These are phyloP conservation scores for Pestalotiopsis sp. DNA, from an alignment of 2,329 filamentous ascomycete genomes.

Conservation along the genomic window DNA sequence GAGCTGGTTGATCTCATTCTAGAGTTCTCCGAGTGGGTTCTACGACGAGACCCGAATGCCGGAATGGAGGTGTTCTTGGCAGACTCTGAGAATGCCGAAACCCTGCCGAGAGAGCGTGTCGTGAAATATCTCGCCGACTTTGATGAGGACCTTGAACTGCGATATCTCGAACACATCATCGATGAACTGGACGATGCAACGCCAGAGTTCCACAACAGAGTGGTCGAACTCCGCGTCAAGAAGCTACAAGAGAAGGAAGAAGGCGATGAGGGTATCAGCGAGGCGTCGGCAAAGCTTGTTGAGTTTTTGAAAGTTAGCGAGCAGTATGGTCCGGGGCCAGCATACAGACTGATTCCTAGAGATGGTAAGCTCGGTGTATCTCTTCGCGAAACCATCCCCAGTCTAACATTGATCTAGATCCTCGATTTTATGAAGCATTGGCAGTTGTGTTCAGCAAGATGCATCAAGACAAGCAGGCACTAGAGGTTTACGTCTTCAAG, in stretches of 20 bases:
- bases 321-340: conserved; percentile 79
- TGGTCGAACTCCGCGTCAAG: conserved; percentile 72
- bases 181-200: conserved; percentile 82
- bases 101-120: conserved; percentile 76
- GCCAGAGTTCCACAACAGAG: conserved; percentile 82
- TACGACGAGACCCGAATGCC: conserved; percentile 70
- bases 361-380: conserved; percentile 63
- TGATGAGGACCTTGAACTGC: conserved; percentile 71
- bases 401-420: conserved; percentile 55
- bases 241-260: conserved; percentile 46
- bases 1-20: conserved; percentile 89
- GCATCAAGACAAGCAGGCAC: conserved; percentile 90
- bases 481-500: conserved; percentile 98
- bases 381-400: neutral
- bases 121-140: conserved; percentile 73
- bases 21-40: conserved; percentile 88
- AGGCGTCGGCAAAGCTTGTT: conserved; percentile 67
- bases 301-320: conserved; percentile 74
- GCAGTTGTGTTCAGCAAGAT: conserved; percentile 93
- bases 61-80: conserved; percentile 94
- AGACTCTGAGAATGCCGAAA: conserved; percentile 94
- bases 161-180: conserved; percentile 90
- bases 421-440: conserved; percentile 84
- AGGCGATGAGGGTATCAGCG: conserved; percentile 8
- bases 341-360: conserved; percentile 75